Conservation (phyloP, 441 rosid species). For the Pelargonium australe region DNA sequence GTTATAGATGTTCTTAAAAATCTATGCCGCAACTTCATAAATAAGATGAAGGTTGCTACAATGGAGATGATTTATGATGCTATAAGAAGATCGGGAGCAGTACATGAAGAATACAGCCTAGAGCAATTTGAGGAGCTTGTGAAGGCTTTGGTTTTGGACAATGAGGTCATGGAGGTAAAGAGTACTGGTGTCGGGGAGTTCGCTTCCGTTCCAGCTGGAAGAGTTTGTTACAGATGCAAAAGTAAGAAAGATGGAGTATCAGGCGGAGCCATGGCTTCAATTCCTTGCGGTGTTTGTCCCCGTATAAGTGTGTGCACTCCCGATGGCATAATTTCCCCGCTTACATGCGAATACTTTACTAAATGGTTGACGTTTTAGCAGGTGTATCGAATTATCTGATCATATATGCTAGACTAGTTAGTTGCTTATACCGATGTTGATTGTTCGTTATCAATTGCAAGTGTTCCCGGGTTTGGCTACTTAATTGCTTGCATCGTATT, state of each 20-base stretch:
- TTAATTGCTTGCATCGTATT: too few relatives aligned
- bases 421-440: too few relatives aligned
- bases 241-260: conserved; percentile 25
- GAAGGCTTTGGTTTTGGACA: conserved; percentile 57
- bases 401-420: too few relatives aligned
- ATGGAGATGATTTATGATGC: conserved; percentile 35
- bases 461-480: too few relatives aligned
- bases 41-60: conserved; percentile 34
- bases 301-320: conserved; percentile 49
- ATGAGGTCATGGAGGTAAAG: conserved; percentile 45
- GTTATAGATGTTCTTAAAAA: conserved; percentile 39
- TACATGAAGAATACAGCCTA: conserved; percentile 24
- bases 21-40: conserved; percentile 31
- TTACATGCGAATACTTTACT: conserved; percentile 48
- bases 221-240: conserved; percentile 39
- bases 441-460: too few relatives aligned
- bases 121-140: conserved; percentile 55
- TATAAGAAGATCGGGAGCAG: conserved; percentile 26
- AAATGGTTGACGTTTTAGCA: conserved; percentile 66
- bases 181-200: conserved; percentile 61
- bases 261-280: conserved; percentile 51
- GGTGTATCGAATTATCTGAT: too few relatives aligned
- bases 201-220: conserved; percentile 34
- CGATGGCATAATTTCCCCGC: conserved; percentile 58
- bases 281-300: conserved; percentile 85